Conservation (phyloP, 495 filamentous ascomycete species). For the Aspergillus hancockii region DNA sequence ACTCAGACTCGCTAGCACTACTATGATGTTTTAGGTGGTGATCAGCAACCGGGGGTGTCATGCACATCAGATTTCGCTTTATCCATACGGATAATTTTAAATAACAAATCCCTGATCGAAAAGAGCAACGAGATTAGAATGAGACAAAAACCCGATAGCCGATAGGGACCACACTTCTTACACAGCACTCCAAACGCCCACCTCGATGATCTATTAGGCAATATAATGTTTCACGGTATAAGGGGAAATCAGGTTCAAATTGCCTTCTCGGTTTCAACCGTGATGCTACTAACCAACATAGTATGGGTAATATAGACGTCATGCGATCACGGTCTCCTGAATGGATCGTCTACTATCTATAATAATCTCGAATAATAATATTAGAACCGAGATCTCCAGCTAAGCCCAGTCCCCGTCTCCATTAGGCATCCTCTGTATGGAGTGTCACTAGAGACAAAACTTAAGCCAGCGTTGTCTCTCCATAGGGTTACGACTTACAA, state of each 20-base stretch:
- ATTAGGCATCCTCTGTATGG: background rate
- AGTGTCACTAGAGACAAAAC: background rate
- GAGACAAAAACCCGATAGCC: background rate
- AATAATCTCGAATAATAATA: background rate
- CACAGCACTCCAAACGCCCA: background rate
- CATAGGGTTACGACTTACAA: background rate
- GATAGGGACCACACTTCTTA: background rate
- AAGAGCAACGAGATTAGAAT: background rate
- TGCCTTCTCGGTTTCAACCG: background rate
- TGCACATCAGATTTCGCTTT: conserved; percentile 20
- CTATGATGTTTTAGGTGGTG: conserved; percentile 23
- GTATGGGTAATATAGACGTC: conserved; percentile 13
- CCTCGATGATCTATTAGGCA: background rate
- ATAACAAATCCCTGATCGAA: conserved; percentile 4
- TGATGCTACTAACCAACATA: background rate
- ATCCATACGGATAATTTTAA: conserved; percentile 7
- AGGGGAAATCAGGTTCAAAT: background rate
- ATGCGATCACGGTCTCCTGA: background rate
- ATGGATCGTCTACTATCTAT: conserved; percentile 1
- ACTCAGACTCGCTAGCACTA: background rate
- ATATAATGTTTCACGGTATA: background rate
- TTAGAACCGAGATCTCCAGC: background rate
- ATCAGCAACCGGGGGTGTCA: conserved; percentile 22
- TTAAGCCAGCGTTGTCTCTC: background rate
- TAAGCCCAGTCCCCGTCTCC: background rate